Base-by-base conservation (phyloP, 345 rosid genomes). In the Arabidopsis arenosa region DNA sequence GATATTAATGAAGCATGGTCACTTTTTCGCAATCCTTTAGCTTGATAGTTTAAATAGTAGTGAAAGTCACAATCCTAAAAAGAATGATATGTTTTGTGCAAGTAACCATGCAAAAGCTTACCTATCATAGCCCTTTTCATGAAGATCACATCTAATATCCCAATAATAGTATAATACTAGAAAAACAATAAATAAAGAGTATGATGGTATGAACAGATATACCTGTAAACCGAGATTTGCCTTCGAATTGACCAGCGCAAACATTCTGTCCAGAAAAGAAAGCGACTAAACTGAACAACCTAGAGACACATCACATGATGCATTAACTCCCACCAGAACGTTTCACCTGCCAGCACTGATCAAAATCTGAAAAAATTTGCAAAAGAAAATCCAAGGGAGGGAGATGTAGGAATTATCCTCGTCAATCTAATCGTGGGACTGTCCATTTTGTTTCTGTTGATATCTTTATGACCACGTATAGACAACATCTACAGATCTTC, bases 31-130 rank as follows among this genome's bases (percentile, higher is more conserved):
- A 14, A 43, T 47, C 65, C 30, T 67, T 58, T 14, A 15, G 52
- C 70, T 30, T 58, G 44, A 43, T 37, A 54, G 53, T 69, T 32
- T 0, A 30, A 17, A 37, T 41, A 7, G 51, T 39, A 65, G 60
- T 17, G 45, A 58, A 36, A 47, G 43, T 57, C 44, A 55, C 9
- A 36, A 59, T 66, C 53, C 45, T 66, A 66, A 35, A 23, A 21
- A 60, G n/a, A 61, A 32, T 40, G 63, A n/a, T 37, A 55, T 44
- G 65, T 26, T 52, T 18, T 75, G 28, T 18, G 49, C 18, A 75
- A 67, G 62, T 48, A 76, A 76, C 30, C 48, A 59, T 49, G 74
- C 37, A 75, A 49, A 67, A 60, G 37, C 30, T 32, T 37, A 32
- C 44, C 41, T 6, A 58, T 2, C 66, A 35, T 10, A 70, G 32